Conservation (phyloP, 495 filamentous ascomycete species). For the Usnea hakonensis region DNA sequence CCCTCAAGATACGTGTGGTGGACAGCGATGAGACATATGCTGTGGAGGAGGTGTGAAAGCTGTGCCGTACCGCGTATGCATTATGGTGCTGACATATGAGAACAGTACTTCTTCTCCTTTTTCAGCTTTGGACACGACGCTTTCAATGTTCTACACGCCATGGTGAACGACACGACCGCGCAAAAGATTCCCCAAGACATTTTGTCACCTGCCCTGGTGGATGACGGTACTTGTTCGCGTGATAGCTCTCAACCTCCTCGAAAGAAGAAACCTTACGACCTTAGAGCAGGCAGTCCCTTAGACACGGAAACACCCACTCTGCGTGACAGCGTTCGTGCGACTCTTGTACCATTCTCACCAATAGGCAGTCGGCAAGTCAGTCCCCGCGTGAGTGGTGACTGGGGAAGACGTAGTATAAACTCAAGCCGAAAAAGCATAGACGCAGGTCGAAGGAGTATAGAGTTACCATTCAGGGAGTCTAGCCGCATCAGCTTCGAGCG, state of each 20-base stretch:
- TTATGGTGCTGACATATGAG: constrained; percentile 23
- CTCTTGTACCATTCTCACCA: constrained; percentile 47
- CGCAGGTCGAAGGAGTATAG: constrained; percentile 23
- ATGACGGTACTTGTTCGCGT: constrained; percentile 19
- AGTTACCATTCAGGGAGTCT: constrained; percentile 22
- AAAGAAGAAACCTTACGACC: constrained; percentile 24
- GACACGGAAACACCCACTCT: constrained; percentile 41
- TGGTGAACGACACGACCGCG: constrained; percentile 60
- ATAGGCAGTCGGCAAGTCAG: constrained; percentile 30
- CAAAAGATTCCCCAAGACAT: constrained; percentile 37
- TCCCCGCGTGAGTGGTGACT: constrained; percentile 40
- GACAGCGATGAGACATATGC: constrained; percentile 90
- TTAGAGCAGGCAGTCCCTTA: constrained; percentile 29
- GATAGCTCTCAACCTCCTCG: constrained; percentile 20
- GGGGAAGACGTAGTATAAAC: constrained; percentile 21
- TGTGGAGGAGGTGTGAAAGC: constrained; percentile 73
- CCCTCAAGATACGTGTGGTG: constrained; percentile 84
- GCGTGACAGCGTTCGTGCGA: constrained; percentile 57
- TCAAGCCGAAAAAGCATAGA: constrained; percentile 23
- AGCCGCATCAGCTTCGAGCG: constrained; percentile 42
- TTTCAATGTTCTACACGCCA: constrained; percentile 63
- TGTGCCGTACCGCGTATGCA: neutral
- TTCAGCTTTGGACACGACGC: constrained; percentile 84
- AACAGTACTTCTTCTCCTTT: constrained; percentile 91
- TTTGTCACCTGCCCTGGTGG: constrained; percentile 21